Base-by-base conservation (phyloP, 176 grass and related monocot species). In the Puccinellia tenuiflora region DNA sequence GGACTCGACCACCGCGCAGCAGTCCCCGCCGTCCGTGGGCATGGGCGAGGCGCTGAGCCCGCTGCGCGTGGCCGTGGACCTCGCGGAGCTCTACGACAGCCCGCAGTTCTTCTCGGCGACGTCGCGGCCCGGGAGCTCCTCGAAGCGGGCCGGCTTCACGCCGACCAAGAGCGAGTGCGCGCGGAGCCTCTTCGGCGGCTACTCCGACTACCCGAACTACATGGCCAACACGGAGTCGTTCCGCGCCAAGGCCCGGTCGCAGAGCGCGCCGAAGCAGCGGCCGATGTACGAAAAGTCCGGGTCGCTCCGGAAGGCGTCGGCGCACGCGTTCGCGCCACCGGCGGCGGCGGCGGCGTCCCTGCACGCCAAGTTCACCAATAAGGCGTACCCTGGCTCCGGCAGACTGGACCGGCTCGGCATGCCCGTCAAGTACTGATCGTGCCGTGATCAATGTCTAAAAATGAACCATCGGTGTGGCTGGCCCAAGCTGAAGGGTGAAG, bases 181-280 rank as follows among this genome's bases (percentile, higher is more conserved):
- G 3, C 88, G 83, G 22, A 88, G 92, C 82, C 81, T 88, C 13
- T 96, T 94, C 68, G 91, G 87, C 0, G 91, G 91, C n/a, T 99
- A 92, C 85, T 86, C 89, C 59, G 93, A 94, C 81, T 87, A 89
- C 80, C 96, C 96, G 3, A 99, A 94, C 84, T 99, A 99, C 87
- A 99, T 99, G 96, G 76, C 93, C 3, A 96, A 99, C 84, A 99
- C 96, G 0, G 89, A 99, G 78, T 99, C 96, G 5, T 96, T 94
- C 59, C 92, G 76, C 16, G 93, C 91, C 85, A 99, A 96, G 87
- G 85, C 87, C 22, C 82, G 96, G 4, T 99, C 96, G 12, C 93
- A 99, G 48, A 99, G 96, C 50, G 93, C 93, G 54, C 96, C 96
- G 26, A 99, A 81, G 83, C 89, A 87, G 89, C 63, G 96, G 70